A percentile compares a stretch with the other conserved stretches of the same genome.
Evolutionary conservation across 176 grass and related monocot genomes (phyloP).

Genomic region (Juncus inflexus): DNA sequence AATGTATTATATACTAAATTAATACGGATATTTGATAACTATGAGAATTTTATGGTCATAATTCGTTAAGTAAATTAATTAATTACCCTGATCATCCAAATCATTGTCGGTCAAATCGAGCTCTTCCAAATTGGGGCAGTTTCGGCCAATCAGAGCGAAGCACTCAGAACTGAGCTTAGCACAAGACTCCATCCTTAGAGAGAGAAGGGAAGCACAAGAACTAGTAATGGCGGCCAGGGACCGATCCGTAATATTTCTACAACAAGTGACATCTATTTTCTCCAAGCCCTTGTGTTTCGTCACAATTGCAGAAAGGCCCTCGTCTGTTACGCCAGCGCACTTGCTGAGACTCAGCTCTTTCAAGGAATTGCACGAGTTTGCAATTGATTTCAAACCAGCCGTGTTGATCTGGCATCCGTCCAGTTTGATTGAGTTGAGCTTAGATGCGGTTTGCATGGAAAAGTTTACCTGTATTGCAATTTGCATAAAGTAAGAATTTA

Average conservation of each 20-base stretch:
- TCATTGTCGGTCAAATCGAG: conserved; percentile 78
- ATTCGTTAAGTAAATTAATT: neutral
- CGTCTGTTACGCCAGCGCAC: conserved; percentile 66
- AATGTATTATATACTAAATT: neutral
- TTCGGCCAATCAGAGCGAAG: conserved; percentile 58
- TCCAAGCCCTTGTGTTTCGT: conserved; percentile 53
- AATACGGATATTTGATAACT: conserved; percentile 9
- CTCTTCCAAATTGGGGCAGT: conserved; percentile 52
- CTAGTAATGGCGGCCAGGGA: conserved; percentile 60
- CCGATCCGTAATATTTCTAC: conserved; percentile 62
- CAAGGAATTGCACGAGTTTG: conserved; percentile 49
- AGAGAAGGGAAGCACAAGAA: conserved; percentile 62
- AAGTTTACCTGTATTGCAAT: conserved; percentile 47
- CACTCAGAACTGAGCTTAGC: conserved; percentile 42
- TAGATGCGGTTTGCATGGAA: conserved; percentile 37
- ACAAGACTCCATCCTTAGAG: conserved; percentile 90
- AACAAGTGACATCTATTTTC: conserved; percentile 81
- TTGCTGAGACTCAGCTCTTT: conserved; percentile 77
- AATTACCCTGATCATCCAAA: conserved; percentile 81
- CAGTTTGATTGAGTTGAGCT: conserved; percentile 54
- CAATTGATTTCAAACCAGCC: conserved; percentile 49
- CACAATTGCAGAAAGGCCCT: conserved; percentile 49
- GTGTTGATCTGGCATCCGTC: conserved; percentile 62
- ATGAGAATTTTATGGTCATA: neutral
- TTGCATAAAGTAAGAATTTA: conserved; percentile 4